Conservation (phyloP, 2,329 filamentous ascomycete genomes). For the Pleoardoris graminearum region DNA sequence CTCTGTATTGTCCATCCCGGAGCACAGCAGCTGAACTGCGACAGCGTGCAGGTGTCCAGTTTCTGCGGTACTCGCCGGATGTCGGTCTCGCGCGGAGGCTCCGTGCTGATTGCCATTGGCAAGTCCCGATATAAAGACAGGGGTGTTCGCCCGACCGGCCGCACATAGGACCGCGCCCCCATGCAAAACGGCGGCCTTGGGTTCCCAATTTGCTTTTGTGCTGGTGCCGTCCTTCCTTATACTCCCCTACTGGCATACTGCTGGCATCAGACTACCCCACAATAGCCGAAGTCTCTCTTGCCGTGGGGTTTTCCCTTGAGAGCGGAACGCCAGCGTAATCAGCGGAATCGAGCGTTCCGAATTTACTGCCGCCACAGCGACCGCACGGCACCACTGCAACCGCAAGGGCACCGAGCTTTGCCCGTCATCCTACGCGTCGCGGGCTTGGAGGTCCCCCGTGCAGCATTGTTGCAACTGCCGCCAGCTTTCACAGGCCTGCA, state of each 20-base stretch:
- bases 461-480: background rate
- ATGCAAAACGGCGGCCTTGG: too few relatives aligned
- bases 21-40: too few relatives aligned
- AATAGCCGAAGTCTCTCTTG: background rate
- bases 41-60: too few relatives aligned
- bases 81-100: background rate
- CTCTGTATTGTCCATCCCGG: too few relatives aligned
- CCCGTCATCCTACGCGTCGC: background rate
- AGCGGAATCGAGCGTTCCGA: conserved; percentile 23
- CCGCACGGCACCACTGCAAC: conserved; percentile 27
- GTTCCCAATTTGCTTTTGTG: too few relatives aligned
- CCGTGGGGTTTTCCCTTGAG: conserved; percentile 2
- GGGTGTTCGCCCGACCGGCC: background rate
- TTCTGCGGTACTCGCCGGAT: background rate
- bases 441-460: background rate
- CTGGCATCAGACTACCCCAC: conserved; percentile 3
- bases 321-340: conserved; percentile 8
- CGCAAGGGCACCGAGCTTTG: background rate
- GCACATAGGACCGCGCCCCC: too few relatives aligned
- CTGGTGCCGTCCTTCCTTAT: too few relatives aligned
- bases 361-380: background rate
- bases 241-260: background rate
- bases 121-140: background rate
- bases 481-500: conserved; percentile 5
- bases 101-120: background rate